Percentiles rank a stretch among this genome's conserved stretches.
Evolutionary conservation across 2,329 filamentous ascomycete genomes (phyloP).

Genomic region (Paraphoma sp.): DNA sequence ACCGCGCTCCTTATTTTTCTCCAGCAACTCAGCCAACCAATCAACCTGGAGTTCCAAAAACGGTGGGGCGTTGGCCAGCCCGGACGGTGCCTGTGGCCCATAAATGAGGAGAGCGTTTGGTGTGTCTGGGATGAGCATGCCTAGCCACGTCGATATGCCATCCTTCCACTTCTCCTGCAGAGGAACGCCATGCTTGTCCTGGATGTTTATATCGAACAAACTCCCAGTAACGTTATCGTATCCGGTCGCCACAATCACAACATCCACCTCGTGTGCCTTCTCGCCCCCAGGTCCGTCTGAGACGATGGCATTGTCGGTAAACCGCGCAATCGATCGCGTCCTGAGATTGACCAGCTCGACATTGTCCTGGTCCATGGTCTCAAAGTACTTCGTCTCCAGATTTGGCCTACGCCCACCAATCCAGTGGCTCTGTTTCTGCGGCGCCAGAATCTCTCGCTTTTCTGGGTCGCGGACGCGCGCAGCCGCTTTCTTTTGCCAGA

Average conservation of each 20-base stretch:
- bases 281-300: background rate
- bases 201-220: background rate
- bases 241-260: background rate
- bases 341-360: background rate
- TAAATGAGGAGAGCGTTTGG: background rate
- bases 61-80: background rate
- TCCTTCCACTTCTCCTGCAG: background rate
- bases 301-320: background rate
- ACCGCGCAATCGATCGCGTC: background rate
- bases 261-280: background rate
- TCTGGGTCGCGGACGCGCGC: slow-evolving; percentile 44
- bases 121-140: background rate
- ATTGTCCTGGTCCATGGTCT: background rate
- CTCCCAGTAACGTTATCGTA: background rate
- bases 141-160: background rate
- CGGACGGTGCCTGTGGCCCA: background rate
- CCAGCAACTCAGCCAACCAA: background rate
- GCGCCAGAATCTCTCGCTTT: slow-evolving; percentile 50
- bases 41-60: background rate
- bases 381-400: slow-evolving; percentile 40
- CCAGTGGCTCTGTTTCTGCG: slow-evolving; percentile 44
- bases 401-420: slow-evolving; percentile 38
- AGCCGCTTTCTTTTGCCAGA: slow-evolving; percentile 49
- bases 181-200: background rate
- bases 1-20: background rate